Base-by-base conservation (phyloP, 768 basidiomycete genomes). In the Tulasnella sp. region DNA sequence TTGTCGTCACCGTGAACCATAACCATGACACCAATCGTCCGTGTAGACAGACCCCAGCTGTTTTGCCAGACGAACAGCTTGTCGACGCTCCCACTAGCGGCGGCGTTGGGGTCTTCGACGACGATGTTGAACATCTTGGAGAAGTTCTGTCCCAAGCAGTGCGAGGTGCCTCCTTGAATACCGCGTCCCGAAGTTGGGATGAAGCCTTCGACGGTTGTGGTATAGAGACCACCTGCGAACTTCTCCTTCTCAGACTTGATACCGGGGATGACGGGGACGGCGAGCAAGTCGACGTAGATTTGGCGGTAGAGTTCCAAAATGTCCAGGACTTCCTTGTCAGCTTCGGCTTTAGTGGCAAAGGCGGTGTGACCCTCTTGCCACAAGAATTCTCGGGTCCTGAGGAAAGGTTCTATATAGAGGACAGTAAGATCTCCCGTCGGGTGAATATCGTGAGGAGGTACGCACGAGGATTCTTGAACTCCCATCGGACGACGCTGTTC, bases 301-400 rank as follows among this genome's bases (percentile, higher is more conserved):
- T 90, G 91, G 40, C 93, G 91, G 85, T 99, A 99, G 78, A 98
- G 90, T 75, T 97, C 96, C 80, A 99, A 91, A 80, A 99, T 99
- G 76, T 97, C 88, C 25, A 88, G 89, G 19, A 99, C 97, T 84
- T 99, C 97, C 71, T 84, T 85, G 81, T 94, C 97, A 34, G 97
- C 97, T 83, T 98, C 97, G 3, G 85, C 82, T 83, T 96, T 92
- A 79, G 92, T 93, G 64, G 96, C 87, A 84, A 92, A 90, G 3
- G 97, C 97, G 11, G 97, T 99, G 85, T 99, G 97, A 45, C 97
- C 97, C 84, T 99, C 97, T 85, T 99, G 97, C 97, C 97, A 99
- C n/a, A 99, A 86, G 88, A 98, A 99, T 85, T 99, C 97, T 82
- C 97, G 93, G 1, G 97, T 99, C 75, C 97, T 95, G 45, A 99